Conservation (phyloP, 2,329 filamentous ascomycete species). For the Lecanicillium sp. region DNA sequence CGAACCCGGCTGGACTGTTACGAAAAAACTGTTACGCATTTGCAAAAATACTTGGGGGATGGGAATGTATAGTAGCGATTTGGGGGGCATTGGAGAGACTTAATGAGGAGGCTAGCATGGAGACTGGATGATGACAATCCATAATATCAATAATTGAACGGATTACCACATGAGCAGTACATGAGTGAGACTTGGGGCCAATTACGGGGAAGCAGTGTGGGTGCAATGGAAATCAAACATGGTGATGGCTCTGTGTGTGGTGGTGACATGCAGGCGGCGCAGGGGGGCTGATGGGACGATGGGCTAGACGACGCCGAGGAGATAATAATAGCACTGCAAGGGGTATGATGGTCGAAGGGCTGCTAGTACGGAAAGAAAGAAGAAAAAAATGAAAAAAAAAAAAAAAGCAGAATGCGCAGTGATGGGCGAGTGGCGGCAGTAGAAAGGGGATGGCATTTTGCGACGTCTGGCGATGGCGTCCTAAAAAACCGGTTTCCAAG, state of each 20-base stretch:
- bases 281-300: not conserved
- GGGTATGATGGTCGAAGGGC: not conserved
- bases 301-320: not conserved
- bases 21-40: conserved; percentile 8
- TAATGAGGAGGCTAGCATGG: conserved; percentile 5
- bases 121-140: conserved; percentile 1
- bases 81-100: not conserved
- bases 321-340: not conserved
- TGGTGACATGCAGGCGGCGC: not conserved
- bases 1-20: conserved; percentile 12
- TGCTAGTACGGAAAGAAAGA: not conserved
- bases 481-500: not conserved
- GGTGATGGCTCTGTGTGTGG: not conserved
- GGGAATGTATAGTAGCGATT: conserved; percentile 5
- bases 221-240: not conserved
- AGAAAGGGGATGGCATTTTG: not conserved
- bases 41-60: not conserved
- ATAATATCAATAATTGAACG: conserved; percentile 3
- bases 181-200: not conserved
- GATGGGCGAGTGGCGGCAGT: too few relatives aligned
- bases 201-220: not conserved
- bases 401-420: not conserved
- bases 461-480: not conserved
- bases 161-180: not conserved
- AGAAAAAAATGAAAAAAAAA: not conserved